Conservation (phyloP, 1,139 yeast species). For the Pichia sp. region DNA sequence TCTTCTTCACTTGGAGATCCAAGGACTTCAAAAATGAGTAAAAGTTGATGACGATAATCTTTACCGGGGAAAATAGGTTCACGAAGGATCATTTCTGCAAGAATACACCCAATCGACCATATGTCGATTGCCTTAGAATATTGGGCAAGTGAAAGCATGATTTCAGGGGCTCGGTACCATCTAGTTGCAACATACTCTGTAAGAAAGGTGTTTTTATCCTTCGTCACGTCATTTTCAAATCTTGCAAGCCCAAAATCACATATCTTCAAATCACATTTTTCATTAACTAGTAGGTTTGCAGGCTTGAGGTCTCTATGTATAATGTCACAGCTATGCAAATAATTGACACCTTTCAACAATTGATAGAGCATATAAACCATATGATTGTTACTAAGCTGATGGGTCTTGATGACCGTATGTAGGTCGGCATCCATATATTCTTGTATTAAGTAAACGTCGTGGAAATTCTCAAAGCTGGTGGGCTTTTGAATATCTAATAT, state of each 20-base stretch:
- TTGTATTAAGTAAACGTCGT: constrained; percentile 87
- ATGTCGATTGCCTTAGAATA: constrained; percentile 94
- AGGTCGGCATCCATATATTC: constrained; percentile 96
- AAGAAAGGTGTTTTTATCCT: constrained; percentile 46
- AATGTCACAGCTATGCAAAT: constrained; percentile 86
- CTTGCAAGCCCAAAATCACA: constrained; percentile 96
- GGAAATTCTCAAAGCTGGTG: constrained; percentile 58
- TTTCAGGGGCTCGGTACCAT: constrained; percentile 97
- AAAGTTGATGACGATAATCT: constrained; percentile 86
- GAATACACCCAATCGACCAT: constrained; percentile 95
- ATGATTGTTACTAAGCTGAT: constrained; percentile 81
- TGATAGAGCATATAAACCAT: constrained; percentile 91
- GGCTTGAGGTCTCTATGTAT: constrained; percentile 94
- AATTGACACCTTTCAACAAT: constrained; percentile 80
- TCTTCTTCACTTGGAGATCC: constrained; percentile 90
- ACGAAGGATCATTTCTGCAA: constrained; percentile 86
- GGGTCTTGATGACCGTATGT: constrained; percentile 85
- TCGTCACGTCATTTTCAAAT: constrained; percentile 24
- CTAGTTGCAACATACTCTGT: constrained; percentile 97
- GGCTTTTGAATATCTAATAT: constrained; percentile 90
- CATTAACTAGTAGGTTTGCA: constrained; percentile 73
- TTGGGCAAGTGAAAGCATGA: constrained; percentile 89
- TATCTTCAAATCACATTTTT: constrained; percentile 87
- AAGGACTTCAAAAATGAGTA: constrained; percentile 77
- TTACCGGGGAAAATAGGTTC: constrained; percentile 91